These are phyloP conservation scores for Citrus glauca DNA, from an alignment of 345 rosid genomes.

Conservation along the genomic window DNA sequence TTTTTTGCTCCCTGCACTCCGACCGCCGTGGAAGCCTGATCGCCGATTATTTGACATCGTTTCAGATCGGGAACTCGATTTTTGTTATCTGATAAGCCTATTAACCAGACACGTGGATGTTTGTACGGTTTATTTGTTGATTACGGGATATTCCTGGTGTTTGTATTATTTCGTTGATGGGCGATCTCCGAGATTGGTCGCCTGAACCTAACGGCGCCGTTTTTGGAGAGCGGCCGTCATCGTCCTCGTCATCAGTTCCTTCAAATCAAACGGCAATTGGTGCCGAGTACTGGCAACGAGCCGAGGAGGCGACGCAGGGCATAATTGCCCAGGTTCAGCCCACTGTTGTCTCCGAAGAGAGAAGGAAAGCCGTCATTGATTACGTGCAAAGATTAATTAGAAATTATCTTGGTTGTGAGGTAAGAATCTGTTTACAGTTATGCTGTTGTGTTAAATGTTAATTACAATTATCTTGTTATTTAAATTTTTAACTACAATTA, in stretches of 20 bases:
- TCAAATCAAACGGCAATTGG: conserved; percentile 31
- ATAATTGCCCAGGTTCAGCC: conserved; percentile 72
- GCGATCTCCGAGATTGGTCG: conserved; percentile 65
- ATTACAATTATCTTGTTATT: background rate
- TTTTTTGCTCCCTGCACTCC: background rate
- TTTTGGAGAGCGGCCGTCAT: conserved; percentile 40
- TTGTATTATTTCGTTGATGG: conserved; percentile 33
- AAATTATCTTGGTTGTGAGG: conserved; percentile 55
- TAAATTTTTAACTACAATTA: too few relatives aligned
- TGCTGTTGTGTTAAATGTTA: background rate
- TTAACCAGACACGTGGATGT: background rate
- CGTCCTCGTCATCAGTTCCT: conserved; percentile 27
- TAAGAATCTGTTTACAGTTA: conserved; percentile 10
- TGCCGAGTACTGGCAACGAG: conserved; percentile 45
- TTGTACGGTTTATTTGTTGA: background rate
- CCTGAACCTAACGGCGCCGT: conserved; percentile 40
- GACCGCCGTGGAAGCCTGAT: background rate
- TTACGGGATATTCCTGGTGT: background rate
- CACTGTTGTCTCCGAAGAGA: conserved; percentile 56
- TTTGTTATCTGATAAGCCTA: background rate
- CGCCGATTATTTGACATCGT: background rate
- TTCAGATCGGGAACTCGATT: conserved; percentile 5
- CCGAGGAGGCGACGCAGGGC: conserved; percentile 61
- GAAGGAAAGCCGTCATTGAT: conserved; percentile 61
- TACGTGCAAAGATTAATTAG: conserved; percentile 58